Evolutionary conservation across 202 grass and related monocot species (phyloP).

Genomic region (Elaeis oleifera): DNA sequence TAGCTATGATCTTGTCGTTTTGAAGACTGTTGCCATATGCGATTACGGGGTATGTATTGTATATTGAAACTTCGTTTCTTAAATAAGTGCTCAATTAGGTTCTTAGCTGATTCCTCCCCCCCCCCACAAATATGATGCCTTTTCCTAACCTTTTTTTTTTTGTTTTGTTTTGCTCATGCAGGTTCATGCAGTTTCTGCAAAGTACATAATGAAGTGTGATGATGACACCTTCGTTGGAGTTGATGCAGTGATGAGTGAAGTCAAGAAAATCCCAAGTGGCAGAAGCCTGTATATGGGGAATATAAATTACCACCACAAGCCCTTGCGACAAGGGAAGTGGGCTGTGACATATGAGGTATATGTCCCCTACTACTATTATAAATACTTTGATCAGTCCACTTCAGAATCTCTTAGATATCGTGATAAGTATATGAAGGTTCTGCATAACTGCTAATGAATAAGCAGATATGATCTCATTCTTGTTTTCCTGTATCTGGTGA

Average conservation of each 20-base stretch:
- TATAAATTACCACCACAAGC: slow-evolving; percentile 90
- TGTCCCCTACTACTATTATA: too few relatives aligned
- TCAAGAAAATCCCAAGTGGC: slow-evolving; percentile 44
- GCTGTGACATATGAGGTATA: slow-evolving; percentile 90
- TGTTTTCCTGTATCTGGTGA: too few relatives aligned
- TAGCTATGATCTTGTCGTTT: slow-evolving; percentile 71
- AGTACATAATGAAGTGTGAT: slow-evolving; percentile 96
- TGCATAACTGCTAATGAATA: too few relatives aligned
- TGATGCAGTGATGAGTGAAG: slow-evolving; percentile 56
- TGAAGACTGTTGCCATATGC: slow-evolving; percentile 76
- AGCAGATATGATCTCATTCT: too few relatives aligned
- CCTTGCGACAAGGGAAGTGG: slow-evolving; percentile 81
- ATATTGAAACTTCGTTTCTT: background rate
- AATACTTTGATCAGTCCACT: too few relatives aligned
- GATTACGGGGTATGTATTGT: slow-evolving; percentile 51
- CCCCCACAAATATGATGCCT: background rate
- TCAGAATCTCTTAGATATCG: too few relatives aligned
- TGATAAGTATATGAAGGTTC: too few relatives aligned
- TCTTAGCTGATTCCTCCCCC: background rate
- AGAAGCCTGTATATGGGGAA: slow-evolving; percentile 85
- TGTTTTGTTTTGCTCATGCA: slow-evolving; percentile 4
- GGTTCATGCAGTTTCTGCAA: slow-evolving; percentile 56
- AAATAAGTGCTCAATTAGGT: background rate
- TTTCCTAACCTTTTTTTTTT: background rate
- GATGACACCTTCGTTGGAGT: slow-evolving; percentile 94